phyloP scores from a whole-genome alignment of 2,329 filamentous ascomycete species.

The Trichoderma sp. region DNA sequence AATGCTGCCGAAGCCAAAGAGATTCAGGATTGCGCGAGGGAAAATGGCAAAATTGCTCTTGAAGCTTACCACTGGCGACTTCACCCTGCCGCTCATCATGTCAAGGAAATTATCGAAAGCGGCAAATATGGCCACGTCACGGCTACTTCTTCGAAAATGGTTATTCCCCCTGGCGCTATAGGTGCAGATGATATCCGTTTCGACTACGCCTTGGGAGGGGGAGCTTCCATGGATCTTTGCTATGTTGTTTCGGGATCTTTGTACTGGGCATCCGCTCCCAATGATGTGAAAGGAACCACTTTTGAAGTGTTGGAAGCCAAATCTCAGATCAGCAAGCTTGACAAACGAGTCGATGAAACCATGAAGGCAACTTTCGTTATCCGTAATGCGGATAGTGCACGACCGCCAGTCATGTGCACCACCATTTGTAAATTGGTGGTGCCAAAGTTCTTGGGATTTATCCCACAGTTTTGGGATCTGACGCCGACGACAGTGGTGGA shows the following conservation, averaged over 20 bases:
- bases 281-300: background rate
- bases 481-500: background rate
- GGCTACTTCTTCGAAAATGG: background rate
- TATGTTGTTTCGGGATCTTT: background rate
- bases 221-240: conserved; percentile 12
- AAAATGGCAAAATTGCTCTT: background rate
- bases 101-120: background rate
- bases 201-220: conserved; percentile 1
- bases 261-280: background rate
- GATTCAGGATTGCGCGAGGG: background rate
- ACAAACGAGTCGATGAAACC: background rate
- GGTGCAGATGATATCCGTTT: background rate
- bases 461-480: conserved; percentile 1
- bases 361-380: background rate
- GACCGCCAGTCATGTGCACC: background rate
- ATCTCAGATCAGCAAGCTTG: background rate
- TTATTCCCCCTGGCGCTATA: background rate
- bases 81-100: background rate
- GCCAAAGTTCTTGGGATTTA: background rate
- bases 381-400: background rate
- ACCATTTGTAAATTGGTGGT: background rate
- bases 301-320: conserved; percentile 4
- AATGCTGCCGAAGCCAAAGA: conserved; percentile 34
- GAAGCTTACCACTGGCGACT: conserved; percentile 4
- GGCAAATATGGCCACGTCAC: conserved; percentile 5